A percentile compares a stretch with the other conserved stretches of the same genome.
These are phyloP conservation scores for Verbena officinalis DNA, from an alignment of 257 asterid species.

Conservation along the genomic window DNA sequence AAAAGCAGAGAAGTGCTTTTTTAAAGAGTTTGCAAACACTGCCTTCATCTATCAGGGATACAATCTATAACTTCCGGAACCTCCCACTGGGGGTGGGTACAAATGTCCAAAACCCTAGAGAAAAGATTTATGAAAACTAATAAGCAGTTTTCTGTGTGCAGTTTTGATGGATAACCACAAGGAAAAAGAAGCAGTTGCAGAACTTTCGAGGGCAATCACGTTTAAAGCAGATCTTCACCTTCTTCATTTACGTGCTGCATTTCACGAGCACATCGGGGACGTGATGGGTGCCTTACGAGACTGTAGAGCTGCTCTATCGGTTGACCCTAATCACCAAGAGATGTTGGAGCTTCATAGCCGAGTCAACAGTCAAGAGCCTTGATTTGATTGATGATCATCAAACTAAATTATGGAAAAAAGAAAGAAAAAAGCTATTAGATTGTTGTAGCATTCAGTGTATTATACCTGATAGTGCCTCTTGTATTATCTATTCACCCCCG, in stretches of 20 bases:
- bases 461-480: constrained; percentile 26
- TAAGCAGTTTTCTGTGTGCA: no score
- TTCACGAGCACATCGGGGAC: constrained; percentile 91
- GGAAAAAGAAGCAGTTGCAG: constrained; percentile 90
- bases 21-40: no score
- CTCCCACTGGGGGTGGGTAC: no score
- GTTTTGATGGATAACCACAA: constrained; percentile 96
- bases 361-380: constrained; percentile 91
- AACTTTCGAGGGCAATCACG: constrained; percentile 85
- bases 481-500: constrained; percentile 29
- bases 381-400: constrained; percentile 9
- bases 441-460: constrained; percentile 34
- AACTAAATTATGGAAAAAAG: constrained; percentile 19
- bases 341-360: constrained; percentile 98
- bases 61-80: no score
- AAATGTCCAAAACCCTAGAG: no score
- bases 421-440: constrained; percentile 14
- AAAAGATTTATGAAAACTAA: no score
- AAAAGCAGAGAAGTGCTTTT: no score
- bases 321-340: constrained; percentile 97
- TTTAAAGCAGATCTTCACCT: constrained; percentile 98
- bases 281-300: constrained; percentile 83
- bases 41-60: no score
- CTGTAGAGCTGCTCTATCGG: constrained; percentile 97
- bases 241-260: constrained; percentile 92